Percentiles rank a stretch among this genome's conserved stretches.
These are phyloP conservation scores for Spirogloea muscicola DNA, from an alignment of 139 green algal genomes.

Conservation along the genomic window DNA sequence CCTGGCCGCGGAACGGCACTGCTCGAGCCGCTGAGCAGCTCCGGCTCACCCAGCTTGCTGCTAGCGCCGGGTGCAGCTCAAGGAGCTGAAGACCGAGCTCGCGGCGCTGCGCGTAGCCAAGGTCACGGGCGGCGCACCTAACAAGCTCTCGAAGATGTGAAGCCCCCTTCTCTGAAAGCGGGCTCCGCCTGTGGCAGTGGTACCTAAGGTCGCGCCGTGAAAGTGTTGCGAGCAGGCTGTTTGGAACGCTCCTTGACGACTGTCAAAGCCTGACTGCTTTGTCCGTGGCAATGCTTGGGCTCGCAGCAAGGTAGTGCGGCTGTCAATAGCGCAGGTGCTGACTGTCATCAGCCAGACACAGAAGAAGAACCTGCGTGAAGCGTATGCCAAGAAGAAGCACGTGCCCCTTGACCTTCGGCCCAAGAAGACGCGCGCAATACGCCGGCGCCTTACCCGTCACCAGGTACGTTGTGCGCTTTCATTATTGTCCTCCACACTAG, in stretches of 20 bases:
- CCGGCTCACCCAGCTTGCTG: too few relatives aligned
- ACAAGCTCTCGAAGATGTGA: constrained; percentile 99
- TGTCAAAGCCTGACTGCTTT: too few relatives aligned
- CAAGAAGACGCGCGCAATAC: constrained; percentile 98
- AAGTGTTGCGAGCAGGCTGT: too few relatives aligned
- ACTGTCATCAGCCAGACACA: constrained; percentile 94
- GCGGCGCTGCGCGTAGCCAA: constrained; percentile 92
- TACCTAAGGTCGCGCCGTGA: too few relatives aligned
- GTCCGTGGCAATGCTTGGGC: too few relatives aligned
- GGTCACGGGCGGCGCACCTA: constrained; percentile 97
- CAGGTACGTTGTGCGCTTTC: constrained; percentile 66
- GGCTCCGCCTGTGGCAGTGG: too few relatives aligned
- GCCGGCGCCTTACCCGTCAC: constrained; percentile 75
- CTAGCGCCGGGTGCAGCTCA: constrained; percentile 76
- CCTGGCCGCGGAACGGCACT: too few relatives aligned
- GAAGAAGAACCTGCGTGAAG: constrained; percentile 74
- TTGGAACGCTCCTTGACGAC: too few relatives aligned
- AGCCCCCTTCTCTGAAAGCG: too few relatives aligned
- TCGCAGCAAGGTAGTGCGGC: constrained; percentile 71
- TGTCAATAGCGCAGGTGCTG: constrained; percentile 90
- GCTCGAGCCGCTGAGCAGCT: too few relatives aligned
- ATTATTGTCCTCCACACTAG: too few relatives aligned
- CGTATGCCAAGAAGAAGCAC: constrained; percentile 81
- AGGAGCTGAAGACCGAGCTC: constrained; percentile 96
- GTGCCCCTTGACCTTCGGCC: constrained; percentile 86